Base-by-base conservation (phyloP, 1,284 basidiomycete species). In the Inonotus hispidus region DNA sequence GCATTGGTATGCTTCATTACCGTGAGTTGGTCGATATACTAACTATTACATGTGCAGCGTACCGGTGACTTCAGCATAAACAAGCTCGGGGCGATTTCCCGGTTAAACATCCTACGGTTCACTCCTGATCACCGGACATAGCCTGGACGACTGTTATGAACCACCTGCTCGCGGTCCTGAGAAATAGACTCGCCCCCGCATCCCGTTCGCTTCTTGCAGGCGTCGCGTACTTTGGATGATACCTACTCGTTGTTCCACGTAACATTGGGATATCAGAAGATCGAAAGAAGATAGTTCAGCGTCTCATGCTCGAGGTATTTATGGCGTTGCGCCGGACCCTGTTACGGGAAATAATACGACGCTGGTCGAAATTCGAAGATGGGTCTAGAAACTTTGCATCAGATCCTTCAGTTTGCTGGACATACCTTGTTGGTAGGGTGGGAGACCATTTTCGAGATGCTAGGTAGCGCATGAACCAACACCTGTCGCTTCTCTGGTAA, bases 401-500 rank as follows among this genome's bases (percentile, higher is more conserved):
- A 90, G 66, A 92, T 97, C 57, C 76, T 99, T 16, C 93, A 98
- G 72, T 85, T 88, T 0, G 92, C 92, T 0, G 95, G 93, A 0
- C 95, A 98, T 73, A 92, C 91, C 0, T 80, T 99, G 1, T 81
- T 93, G 6, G 83, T 90, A 10, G 95, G 95, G 0, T 99, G 96
- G 96, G 88, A 92, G 62, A 88, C 81, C 0, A 93, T 98, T 67
- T 98, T 98, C 71, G 84, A 88, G 63, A 93, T 97, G 82, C 79
- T 98, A 38, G 82, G 87, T 61, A 88, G 90, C 68, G 86, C 95
- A 35, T 93, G 79, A 80, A 63, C 81, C 85, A 1, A 71, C 74
- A 0, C 68, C 73, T 0, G 71, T 79, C 2, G 61, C 69, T 11
- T 72, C 75, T 2, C 74, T 79, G 0, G 64, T 70, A 0, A 80